Conservation (phyloP, 2,329 filamentous ascomycete genomes). For the Fusarium phyllophilum region DNA sequence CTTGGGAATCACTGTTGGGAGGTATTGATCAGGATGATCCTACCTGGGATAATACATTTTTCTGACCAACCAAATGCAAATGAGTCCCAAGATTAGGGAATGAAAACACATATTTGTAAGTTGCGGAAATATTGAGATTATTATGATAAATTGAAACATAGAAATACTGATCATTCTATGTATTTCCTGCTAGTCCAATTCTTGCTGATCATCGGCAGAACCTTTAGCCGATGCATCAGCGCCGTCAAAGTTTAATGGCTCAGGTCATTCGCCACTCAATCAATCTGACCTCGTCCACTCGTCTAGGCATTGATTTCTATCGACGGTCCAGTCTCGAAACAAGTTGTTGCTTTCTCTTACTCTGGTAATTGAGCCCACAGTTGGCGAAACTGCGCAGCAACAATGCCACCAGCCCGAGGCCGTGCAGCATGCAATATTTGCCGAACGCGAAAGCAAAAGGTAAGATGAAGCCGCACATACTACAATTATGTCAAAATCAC, state of each 20-base stretch:
- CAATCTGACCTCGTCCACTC: not conserved
- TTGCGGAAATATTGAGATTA: too few species aligned
- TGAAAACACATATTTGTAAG: too few species aligned
- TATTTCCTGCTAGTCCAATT: not conserved
- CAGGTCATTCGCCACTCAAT: not conserved
- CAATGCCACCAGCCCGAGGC: not conserved
- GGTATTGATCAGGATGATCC: not conserved
- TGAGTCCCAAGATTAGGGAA: not conserved
- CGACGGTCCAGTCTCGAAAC: not conserved
- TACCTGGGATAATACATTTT: not conserved
- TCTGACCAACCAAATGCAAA: not conserved
- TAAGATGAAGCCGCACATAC: not conserved
- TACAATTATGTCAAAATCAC: too few species aligned
- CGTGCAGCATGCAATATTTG: not conserved
- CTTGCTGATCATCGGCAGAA: not conserved
- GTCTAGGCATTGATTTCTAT: not conserved
- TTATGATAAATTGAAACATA: too few species aligned
- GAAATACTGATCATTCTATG: too few species aligned
- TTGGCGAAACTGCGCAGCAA: too few species aligned
- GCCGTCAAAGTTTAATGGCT: not conserved
- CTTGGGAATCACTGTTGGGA: not conserved
- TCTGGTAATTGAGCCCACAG: not conserved
- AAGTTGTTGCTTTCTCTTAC: fast-evolving
- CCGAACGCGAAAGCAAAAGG: not conserved
- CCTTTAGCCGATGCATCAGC: not conserved